These are phyloP conservation scores for Pulveroboletus sp. DNA, from an alignment of 768 basidiomycete genomes.

Conservation along the genomic window DNA sequence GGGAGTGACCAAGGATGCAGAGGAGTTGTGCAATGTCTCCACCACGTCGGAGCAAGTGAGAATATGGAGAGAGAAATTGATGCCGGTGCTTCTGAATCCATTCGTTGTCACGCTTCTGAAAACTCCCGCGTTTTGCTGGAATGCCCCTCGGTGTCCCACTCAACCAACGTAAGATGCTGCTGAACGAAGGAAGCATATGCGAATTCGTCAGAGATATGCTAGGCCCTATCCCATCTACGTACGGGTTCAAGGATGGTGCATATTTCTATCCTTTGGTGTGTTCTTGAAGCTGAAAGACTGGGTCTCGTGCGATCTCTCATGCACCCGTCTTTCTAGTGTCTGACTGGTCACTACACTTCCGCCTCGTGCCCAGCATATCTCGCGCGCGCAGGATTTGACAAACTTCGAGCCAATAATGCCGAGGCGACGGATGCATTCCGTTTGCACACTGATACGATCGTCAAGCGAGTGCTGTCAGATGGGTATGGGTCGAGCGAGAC, in stretches of 20 bases:
- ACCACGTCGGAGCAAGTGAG: slow-evolving; percentile 53
- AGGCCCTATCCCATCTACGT: slow-evolving; percentile 43
- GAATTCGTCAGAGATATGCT: slow-evolving; percentile 51
- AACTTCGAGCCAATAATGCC: slow-evolving; percentile 46
- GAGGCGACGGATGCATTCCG: slow-evolving; percentile 52
- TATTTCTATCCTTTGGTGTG: slow-evolving; percentile 61
- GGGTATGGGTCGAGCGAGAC: background rate
- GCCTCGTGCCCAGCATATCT: slow-evolving; percentile 63
- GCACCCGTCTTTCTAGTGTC: slow-evolving; percentile 19
- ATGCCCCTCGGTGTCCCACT: slow-evolving; percentile 72
- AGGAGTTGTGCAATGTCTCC: slow-evolving; percentile 50
- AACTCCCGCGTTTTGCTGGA: slow-evolving; percentile 59
- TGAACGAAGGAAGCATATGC: slow-evolving; percentile 46
- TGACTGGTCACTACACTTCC: slow-evolving; percentile 54
- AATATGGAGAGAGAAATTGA: slow-evolving; percentile 59
- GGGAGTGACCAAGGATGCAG: slow-evolving; percentile 53
- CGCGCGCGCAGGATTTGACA: slow-evolving; percentile 55
- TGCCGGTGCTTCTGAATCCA: slow-evolving; percentile 58
- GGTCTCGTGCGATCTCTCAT: slow-evolving; percentile 3
- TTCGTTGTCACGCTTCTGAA: slow-evolving; percentile 49
- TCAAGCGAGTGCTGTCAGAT: slow-evolving; percentile 43
- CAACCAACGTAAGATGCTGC: slow-evolving; percentile 61
- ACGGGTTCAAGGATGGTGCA: slow-evolving; percentile 55
- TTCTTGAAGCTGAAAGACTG: background rate
- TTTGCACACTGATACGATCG: slow-evolving; percentile 68